phyloP scores from a whole-genome alignment of 805 yeast genomes.

The Teunomyces panamensis region DNA sequence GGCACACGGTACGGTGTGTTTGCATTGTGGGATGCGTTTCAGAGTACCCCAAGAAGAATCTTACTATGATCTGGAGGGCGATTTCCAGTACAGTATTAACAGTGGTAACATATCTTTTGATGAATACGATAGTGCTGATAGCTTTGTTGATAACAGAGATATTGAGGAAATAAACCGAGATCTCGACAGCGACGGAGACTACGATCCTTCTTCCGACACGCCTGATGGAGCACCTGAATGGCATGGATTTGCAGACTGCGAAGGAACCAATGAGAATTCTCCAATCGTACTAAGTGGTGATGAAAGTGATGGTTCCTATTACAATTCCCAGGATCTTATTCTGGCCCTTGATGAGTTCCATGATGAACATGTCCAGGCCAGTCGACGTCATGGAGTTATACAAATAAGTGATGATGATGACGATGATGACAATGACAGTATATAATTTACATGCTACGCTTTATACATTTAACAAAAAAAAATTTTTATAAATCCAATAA shows the following conservation, averaged over 20 bases:
- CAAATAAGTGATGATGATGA: constrained; percentile 19
- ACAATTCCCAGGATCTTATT: constrained; percentile 16
- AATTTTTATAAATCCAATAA: too few species aligned
- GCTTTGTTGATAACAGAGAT: constrained; percentile 30
- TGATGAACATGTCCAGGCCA: constrained; percentile 12
- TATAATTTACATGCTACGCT: not conserved
- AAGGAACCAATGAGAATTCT: constrained; percentile 8
- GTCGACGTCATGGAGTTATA: constrained; percentile 15
- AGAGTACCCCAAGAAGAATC: constrained; percentile 30
- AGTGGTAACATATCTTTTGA: constrained; percentile 5
- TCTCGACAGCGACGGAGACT: constrained; percentile 10
- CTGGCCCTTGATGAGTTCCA: constrained; percentile 26
- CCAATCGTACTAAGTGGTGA: constrained; percentile 11
- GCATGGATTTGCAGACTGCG: constrained; percentile 18
- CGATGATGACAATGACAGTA: constrained; percentile 2
- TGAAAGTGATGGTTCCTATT: constrained; percentile 10
- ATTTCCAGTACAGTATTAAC: constrained; percentile 31
- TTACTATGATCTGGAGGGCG: constrained; percentile 36
- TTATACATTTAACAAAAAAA: too few species aligned
- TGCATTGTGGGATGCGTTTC: constrained; percentile 63
- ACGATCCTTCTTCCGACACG: constrained; percentile 13
- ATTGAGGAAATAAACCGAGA: constrained; percentile 22
- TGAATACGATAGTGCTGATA: constrained; percentile 29
- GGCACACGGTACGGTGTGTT: constrained; percentile 61
- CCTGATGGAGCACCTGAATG: constrained; percentile 11